These are phyloP conservation scores for Hypholoma fasciculare DNA, from an alignment of 768 basidiomycete genomes.

Conservation along the genomic window DNA sequence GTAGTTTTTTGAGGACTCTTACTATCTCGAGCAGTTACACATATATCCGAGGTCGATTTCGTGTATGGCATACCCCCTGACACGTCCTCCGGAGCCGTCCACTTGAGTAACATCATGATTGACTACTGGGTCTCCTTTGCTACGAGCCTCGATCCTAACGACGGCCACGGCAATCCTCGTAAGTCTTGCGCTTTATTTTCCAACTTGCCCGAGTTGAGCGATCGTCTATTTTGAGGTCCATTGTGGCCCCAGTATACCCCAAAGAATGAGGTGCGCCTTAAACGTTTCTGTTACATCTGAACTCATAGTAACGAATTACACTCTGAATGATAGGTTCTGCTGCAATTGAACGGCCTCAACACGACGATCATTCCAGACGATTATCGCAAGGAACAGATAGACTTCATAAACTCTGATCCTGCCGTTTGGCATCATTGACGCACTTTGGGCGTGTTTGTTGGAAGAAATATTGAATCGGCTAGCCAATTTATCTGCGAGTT, in stretches of 20 bases:
- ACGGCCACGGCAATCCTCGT: slow-evolving; percentile 31
- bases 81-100: slow-evolving; percentile 18
- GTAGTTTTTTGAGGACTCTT: not conserved
- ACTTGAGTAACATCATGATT: slow-evolving; percentile 32
- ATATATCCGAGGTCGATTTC: slow-evolving; percentile 33
- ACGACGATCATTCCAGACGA: slow-evolving; percentile 32
- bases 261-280: slow-evolving; percentile 17
- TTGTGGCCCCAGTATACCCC: slow-evolving; percentile 30
- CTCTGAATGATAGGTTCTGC: not conserved
- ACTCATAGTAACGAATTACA: not conserved
- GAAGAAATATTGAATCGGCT: too few relatives aligned
- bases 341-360: slow-evolving; percentile 17
- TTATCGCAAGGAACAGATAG: slow-evolving; percentile 33
- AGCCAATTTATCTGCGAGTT: too few relatives aligned
- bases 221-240: slow-evolving; percentile 17
- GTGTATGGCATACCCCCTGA: slow-evolving; percentile 34
- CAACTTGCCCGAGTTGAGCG: not conserved
- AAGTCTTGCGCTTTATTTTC: slow-evolving; percentile 4
- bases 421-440: slow-evolving; percentile 14
- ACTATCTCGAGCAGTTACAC: slow-evolving; percentile 22
- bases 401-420: slow-evolving; percentile 32
- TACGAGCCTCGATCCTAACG: slow-evolving; percentile 38
- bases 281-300: not conserved
- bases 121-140: slow-evolving; percentile 46
- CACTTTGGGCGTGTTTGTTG: too few relatives aligned